Conservation (phyloP, 2,329 filamentous ascomycete genomes). For the Penicillium sclerotiorum region DNA sequence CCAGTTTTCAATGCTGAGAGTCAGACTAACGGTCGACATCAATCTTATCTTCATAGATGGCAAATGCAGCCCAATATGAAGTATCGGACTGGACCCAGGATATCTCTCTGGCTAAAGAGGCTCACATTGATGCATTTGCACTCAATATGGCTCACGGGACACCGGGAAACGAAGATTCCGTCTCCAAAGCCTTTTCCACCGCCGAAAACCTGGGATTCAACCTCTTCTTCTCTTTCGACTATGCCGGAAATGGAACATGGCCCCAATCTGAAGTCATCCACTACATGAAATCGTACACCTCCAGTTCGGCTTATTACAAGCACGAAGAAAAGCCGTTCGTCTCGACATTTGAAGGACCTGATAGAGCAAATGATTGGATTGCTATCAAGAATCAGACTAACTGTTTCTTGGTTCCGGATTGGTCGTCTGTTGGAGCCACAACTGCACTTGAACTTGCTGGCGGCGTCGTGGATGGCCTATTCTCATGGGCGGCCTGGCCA, state of each 20-base stretch:
- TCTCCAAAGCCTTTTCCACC: conserved; percentile 15
- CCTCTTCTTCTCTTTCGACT: conserved; percentile 44
- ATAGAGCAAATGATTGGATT: conserved; percentile 47
- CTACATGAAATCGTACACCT: conserved; percentile 30
- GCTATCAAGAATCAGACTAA: conserved; percentile 44
- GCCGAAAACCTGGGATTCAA: conserved; percentile 28
- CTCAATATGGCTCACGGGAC: conserved; percentile 20
- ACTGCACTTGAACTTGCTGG: conserved; percentile 9
- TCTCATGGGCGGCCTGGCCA: conserved; percentile 52
- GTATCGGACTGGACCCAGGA: conserved; percentile 28
- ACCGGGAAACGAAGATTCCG: conserved; percentile 1
- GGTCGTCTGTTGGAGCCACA: conserved; percentile 41
- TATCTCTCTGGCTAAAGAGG: conserved; percentile 30
- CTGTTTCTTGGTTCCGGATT: conserved; percentile 52
- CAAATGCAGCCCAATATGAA: conserved; percentile 29
- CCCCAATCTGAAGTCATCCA: conserved; percentile 28
- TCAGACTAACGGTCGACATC: not conserved
- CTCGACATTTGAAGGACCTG: conserved; percentile 51
- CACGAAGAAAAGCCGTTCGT: conserved; percentile 37
- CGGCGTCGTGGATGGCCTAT: conserved; percentile 39
- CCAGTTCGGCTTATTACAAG: conserved; percentile 30
- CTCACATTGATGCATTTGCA: conserved; percentile 37
- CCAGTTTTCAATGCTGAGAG: no score
- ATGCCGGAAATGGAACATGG: conserved; percentile 37
- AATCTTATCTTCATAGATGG: conserved; percentile 20